These are phyloP conservation scores for Gnomoniopsis sp. DNA, from an alignment of 2,329 filamentous ascomycete species.

Conservation along the genomic window DNA sequence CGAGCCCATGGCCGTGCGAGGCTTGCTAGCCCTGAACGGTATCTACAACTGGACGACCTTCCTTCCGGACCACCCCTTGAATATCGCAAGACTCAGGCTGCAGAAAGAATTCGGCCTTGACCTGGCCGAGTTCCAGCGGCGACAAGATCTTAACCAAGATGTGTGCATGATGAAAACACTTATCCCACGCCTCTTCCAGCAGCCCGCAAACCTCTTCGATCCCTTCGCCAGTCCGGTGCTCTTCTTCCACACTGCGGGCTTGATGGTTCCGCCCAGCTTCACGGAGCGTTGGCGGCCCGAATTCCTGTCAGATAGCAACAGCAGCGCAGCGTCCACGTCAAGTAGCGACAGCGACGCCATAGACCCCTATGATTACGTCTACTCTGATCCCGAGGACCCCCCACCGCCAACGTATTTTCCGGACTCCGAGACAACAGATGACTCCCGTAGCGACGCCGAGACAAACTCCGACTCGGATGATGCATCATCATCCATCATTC, in stretches of 20 bases:
- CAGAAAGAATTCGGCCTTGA: slow-evolving; percentile 15
- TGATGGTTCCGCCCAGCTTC: slow-evolving; percentile 45
- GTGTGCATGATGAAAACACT: slow-evolving; percentile 32
- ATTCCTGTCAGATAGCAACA: neutral
- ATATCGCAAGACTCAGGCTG: slow-evolving; percentile 25
- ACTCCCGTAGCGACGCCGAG: neutral
- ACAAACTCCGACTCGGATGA: neutral
- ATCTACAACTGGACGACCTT: slow-evolving; percentile 65
- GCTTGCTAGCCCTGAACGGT: slow-evolving; percentile 55
- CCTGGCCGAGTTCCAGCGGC: slow-evolving; percentile 19
- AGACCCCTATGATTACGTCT: slow-evolving; percentile 6
- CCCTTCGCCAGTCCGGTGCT: slow-evolving; percentile 56
- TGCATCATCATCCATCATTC: neutral
- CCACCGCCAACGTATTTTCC: slow-evolving; percentile 1
- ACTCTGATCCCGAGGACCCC: slow-evolving; percentile 14
- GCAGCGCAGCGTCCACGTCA: neutral
- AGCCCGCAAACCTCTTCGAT: slow-evolving; percentile 52
- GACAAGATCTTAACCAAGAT: slow-evolving; percentile 34
- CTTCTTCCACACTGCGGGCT: slow-evolving; percentile 53
- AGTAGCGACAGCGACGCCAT: neutral
- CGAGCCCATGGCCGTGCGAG: slow-evolving; percentile 44
- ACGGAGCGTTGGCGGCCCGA: neutral
- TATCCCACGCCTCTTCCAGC: slow-evolving; percentile 42
- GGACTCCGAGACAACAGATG: neutral
- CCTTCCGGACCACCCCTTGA: slow-evolving; percentile 48